Percentiles rank a stretch among this genome's conserved stretches.
These are phyloP conservation scores for Amanita polypyramis DNA, from an alignment of 768 basidiomycete genomes.

Conservation along the genomic window DNA sequence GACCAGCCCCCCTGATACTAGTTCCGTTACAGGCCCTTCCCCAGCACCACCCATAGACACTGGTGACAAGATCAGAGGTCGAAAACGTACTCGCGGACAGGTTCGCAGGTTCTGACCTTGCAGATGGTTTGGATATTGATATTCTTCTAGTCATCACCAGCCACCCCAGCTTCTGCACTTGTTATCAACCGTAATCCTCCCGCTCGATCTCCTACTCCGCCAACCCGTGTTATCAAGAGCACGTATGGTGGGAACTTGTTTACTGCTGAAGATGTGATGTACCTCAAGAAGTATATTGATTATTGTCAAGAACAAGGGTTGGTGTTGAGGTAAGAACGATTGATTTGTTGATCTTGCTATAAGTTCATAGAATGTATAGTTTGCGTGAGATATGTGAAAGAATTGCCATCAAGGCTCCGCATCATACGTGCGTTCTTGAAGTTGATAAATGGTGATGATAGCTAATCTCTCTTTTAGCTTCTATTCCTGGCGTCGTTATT, in stretches of 20 bases:
- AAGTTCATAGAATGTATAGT: constrained; percentile 18
- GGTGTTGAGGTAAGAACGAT: constrained; percentile 50
- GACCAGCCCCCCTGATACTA: constrained; percentile 23
- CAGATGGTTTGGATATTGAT: constrained; percentile 6
- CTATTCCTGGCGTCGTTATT: constrained; percentile 87
- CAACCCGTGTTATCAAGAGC: constrained; percentile 75
- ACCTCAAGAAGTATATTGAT: constrained; percentile 82
- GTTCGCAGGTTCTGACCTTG: constrained; percentile 20
- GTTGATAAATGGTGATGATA: background rate
- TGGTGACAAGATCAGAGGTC: constrained; percentile 45
- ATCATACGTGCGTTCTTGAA: constrained; percentile 59
- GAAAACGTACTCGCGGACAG: constrained; percentile 58
- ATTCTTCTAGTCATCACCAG: constrained; percentile 40
- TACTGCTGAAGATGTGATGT: constrained; percentile 73
- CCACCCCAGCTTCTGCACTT: constrained; percentile 53
- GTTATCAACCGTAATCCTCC: constrained; percentile 60
- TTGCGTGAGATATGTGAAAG: constrained; percentile 82
- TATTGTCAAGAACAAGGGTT: constrained; percentile 85
- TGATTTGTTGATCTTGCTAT: background rate
- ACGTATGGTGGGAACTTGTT: constrained; percentile 86
- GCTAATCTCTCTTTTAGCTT: constrained; percentile 35
- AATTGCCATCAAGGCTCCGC: constrained; percentile 81
- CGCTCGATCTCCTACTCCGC: constrained; percentile 77
- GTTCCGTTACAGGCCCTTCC: constrained; percentile 29
- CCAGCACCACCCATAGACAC: constrained; percentile 16